Conservation (phyloP, 1,139 yeast species). For the Hansenula anomala region DNA sequence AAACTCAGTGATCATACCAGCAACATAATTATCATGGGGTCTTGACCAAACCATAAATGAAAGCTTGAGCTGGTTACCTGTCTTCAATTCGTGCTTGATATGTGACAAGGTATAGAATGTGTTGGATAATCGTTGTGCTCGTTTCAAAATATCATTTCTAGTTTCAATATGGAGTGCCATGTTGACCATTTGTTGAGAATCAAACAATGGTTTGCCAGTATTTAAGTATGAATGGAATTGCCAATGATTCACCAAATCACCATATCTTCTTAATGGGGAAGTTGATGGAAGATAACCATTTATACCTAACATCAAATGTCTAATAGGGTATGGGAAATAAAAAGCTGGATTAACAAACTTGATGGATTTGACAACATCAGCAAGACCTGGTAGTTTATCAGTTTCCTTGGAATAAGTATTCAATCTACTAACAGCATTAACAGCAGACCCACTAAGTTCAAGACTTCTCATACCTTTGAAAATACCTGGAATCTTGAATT, state of each 20-base stretch:
- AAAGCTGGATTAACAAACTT: constrained; percentile 36
- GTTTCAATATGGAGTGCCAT: constrained; percentile 29
- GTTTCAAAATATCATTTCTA: constrained; percentile 28
- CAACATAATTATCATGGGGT: neutral
- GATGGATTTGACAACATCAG: constrained; percentile 32
- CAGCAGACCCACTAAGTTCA: constrained; percentile 24
- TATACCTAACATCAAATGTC: constrained; percentile 66
- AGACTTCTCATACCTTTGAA: constrained; percentile 45
- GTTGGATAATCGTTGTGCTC: constrained; percentile 10
- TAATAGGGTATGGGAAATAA: constrained; percentile 33
- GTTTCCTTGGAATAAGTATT: constrained; percentile 21
- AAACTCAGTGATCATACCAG: neutral
- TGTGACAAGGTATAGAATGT: neutral
- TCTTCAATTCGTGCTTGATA: neutral
- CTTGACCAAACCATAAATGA: neutral
- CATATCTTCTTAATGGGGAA: constrained; percentile 82
- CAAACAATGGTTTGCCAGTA: constrained; percentile 19
- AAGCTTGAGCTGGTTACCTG: neutral
- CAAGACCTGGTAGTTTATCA: constrained; percentile 22
- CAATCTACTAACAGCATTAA: constrained; percentile 23
- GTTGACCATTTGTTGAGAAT: constrained; percentile 19
- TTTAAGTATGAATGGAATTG: constrained; percentile 38
- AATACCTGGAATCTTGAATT: constrained; percentile 50
- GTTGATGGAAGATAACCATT: constrained; percentile 69
- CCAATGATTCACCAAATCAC: constrained; percentile 82